A percentile compares a stretch with the other conserved stretches of the same genome.
Conservation (phyloP, 1,284 basidiomycete species). For the Ustilago hordei region DNA sequence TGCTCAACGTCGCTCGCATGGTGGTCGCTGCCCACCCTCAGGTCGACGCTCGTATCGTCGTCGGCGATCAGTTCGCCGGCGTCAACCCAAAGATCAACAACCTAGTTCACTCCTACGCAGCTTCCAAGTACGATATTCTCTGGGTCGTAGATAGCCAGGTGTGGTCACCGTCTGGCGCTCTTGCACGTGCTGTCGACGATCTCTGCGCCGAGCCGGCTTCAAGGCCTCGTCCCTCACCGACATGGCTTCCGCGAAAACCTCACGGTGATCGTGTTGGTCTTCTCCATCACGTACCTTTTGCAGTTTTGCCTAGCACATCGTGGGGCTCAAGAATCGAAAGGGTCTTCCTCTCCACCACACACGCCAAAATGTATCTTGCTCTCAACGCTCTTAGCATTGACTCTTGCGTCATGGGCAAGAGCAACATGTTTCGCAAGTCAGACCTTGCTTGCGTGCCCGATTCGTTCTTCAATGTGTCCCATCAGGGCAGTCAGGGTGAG, state of each 20-base stretch:
- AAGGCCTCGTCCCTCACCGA: conserved; percentile 60
- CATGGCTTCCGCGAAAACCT: conserved; percentile 41
- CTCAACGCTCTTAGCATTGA: conserved; percentile 88
- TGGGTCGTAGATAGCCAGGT: conserved; percentile 98
- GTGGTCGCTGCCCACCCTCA: conserved; percentile 60
- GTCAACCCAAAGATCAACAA: conserved; percentile 99
- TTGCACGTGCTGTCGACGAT: conserved; percentile 85
- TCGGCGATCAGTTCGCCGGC: conserved; percentile 75
- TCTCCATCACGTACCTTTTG: conserved; percentile 96
- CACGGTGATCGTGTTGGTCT: conserved; percentile 76
- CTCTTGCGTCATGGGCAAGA: conserved; percentile 97
- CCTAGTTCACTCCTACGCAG: conserved; percentile 82
- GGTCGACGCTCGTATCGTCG: conserved; percentile 56
- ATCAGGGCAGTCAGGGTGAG: conserved; percentile 50
- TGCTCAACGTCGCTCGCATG: conserved; percentile 57
- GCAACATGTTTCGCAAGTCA: conserved; percentile 90
- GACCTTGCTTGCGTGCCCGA: conserved; percentile 77
- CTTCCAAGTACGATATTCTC: conserved; percentile 86
- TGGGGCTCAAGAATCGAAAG: conserved; percentile 87
- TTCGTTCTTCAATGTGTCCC: conserved; percentile 60
- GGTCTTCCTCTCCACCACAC: conserved; percentile 94
- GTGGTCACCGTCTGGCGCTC: conserved; percentile 80
- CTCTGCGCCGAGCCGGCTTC: conserved; percentile 79
- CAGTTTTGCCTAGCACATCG: conserved; percentile 74
- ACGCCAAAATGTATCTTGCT: conserved; percentile 98